Percentiles rank a stretch among this genome's conserved stretches.
Evolutionary conservation across 2,329 filamentous ascomycete species (phyloP).

Genomic region (Ilyonectria destructans): DNA sequence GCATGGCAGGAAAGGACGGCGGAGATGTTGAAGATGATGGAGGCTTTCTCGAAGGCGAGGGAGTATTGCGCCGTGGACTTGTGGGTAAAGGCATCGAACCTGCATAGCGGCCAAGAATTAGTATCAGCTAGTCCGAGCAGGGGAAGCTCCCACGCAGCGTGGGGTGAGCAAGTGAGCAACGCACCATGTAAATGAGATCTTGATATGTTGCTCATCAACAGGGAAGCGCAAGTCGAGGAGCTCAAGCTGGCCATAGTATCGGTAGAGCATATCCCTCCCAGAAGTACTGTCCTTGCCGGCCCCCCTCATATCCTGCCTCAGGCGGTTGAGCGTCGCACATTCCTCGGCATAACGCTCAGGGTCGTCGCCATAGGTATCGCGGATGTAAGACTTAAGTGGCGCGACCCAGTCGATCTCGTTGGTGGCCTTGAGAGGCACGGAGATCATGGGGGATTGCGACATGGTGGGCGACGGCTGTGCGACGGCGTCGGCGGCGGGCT

Average conservation of each 20-base stretch:
- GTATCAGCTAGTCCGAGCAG: slow-evolving; percentile 13
- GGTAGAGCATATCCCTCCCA: slow-evolving; percentile 92
- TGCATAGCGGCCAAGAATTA: slow-evolving; percentile 56
- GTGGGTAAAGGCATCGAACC: slow-evolving; percentile 99
- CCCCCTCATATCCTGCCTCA: slow-evolving; percentile 98
- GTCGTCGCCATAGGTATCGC: slow-evolving; percentile 94
- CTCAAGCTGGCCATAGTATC: slow-evolving; percentile 98
- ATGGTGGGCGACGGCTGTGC: slow-evolving; percentile 61
- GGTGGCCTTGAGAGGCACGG: slow-evolving; percentile 91
- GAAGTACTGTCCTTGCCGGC: slow-evolving; percentile 97
- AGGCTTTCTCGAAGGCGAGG: slow-evolving; percentile 97
- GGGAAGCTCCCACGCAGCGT: not conserved
- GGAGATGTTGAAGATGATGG: slow-evolving; percentile 99
- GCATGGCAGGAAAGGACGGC: slow-evolving; percentile 97
- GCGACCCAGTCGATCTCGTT: slow-evolving; percentile 99
- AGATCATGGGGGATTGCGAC: slow-evolving; percentile 95
- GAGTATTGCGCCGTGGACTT: slow-evolving; percentile 98
- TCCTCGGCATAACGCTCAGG: slow-evolving; percentile 96
- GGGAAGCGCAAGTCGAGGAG: slow-evolving; percentile 95
- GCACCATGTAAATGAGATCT: slow-evolving; percentile 98
- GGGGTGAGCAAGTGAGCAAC: slow-evolving; percentile 12
- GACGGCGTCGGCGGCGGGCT: slow-evolving; percentile 11
- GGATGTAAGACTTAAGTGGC: slow-evolving; percentile 94
- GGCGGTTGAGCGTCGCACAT: slow-evolving; percentile 92
- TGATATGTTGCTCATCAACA: slow-evolving; percentile 98